Percentiles rank a stretch among this genome's conserved stretches.
Conservation (phyloP, 495 filamentous ascomycete genomes). For the Aspergillus steynii region DNA sequence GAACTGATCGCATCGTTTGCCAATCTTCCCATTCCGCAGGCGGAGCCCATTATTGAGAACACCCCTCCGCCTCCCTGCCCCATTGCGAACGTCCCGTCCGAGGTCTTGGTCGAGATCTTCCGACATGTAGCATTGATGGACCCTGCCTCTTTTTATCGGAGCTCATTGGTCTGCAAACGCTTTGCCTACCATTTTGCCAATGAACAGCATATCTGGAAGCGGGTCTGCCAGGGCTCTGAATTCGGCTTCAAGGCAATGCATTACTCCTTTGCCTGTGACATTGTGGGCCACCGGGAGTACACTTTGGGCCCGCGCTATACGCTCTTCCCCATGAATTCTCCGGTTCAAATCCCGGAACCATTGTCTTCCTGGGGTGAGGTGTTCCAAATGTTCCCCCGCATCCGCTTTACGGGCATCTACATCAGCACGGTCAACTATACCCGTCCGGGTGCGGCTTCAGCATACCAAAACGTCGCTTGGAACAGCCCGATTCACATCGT, state of each 20-base stretch:
- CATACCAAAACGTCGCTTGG: slow-evolving; percentile 61
- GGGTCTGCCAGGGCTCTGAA: slow-evolving; percentile 65
- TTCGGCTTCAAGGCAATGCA: slow-evolving; percentile 85
- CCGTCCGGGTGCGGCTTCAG: slow-evolving; percentile 67
- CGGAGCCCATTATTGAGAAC: slow-evolving; percentile 59
- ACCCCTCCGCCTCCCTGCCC: slow-evolving; percentile 73
- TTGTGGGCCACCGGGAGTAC: slow-evolving; percentile 61
- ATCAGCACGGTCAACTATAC: slow-evolving; percentile 96
- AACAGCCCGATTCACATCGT: slow-evolving; percentile 90
- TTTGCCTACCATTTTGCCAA: slow-evolving; percentile 81
- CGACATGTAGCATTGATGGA: slow-evolving; percentile 72
- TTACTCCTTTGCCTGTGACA: slow-evolving; percentile 68
- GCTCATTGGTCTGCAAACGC: slow-evolving; percentile 80
- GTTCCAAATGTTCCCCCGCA: slow-evolving; percentile 77
- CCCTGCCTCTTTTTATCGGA: slow-evolving; percentile 73
- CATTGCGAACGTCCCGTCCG: slow-evolving; percentile 73
- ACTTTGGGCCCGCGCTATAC: slow-evolving; percentile 38
- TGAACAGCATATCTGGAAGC: slow-evolving; percentile 89
- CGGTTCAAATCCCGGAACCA: slow-evolving; percentile 38
- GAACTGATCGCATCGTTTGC: slow-evolving; percentile 79
- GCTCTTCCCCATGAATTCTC: slow-evolving; percentile 36
- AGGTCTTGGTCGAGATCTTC: slow-evolving; percentile 77
- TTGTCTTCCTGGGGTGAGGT: slow-evolving; percentile 56
- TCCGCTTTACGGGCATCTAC: slow-evolving; percentile 93
- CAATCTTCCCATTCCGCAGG: slow-evolving; percentile 60